Evolutionary conservation across 495 filamentous ascomycete species (phyloP).

Genomic region (Bathelium albidoporum): DNA sequence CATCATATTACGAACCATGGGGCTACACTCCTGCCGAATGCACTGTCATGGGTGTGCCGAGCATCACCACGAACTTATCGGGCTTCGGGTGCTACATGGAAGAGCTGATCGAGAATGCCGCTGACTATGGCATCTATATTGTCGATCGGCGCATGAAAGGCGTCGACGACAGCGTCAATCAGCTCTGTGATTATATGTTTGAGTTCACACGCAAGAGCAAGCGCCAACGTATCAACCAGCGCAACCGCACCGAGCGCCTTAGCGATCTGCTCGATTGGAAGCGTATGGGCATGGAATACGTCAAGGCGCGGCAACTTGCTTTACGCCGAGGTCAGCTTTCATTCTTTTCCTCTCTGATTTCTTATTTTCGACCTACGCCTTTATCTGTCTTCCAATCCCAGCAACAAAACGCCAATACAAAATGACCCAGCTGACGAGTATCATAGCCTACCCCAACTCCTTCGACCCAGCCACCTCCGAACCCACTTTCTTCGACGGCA

Average conservation of each 20-base stretch:
- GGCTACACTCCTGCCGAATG: slow-evolving; percentile 97
- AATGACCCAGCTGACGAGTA: too few relatives aligned
- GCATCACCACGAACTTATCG: slow-evolving; percentile 95
- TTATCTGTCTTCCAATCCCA: too few relatives aligned
- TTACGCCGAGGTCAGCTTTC: slow-evolving; percentile 56
- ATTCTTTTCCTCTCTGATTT: slow-evolving; percentile 6
- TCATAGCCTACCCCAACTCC: slow-evolving; percentile 78
- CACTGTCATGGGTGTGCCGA: slow-evolving; percentile 98
- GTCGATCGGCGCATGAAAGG: slow-evolving; percentile 93
- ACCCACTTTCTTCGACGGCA: slow-evolving; percentile 75
- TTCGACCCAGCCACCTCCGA: slow-evolving; percentile 64
- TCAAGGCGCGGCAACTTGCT: slow-evolving; percentile 91
- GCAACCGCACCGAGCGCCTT: slow-evolving; percentile 91
- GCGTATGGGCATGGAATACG: slow-evolving; percentile 97
- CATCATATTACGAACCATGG: slow-evolving; percentile 99
- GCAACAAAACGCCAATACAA: too few relatives aligned
- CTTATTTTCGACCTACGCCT: background rate
- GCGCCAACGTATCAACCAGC: slow-evolving; percentile 94
- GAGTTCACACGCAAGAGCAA: slow-evolving; percentile 91
- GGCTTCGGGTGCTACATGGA: slow-evolving; percentile 99
- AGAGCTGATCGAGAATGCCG: slow-evolving; percentile 94
- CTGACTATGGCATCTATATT: slow-evolving; percentile 97
- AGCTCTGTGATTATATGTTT: slow-evolving; percentile 85
- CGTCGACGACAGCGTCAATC: slow-evolving; percentile 93
- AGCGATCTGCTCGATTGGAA: slow-evolving; percentile 98